These are phyloP conservation scores for Aspergillus asperescens DNA, from an alignment of 495 filamentous ascomycete species.

Conservation along the genomic window DNA sequence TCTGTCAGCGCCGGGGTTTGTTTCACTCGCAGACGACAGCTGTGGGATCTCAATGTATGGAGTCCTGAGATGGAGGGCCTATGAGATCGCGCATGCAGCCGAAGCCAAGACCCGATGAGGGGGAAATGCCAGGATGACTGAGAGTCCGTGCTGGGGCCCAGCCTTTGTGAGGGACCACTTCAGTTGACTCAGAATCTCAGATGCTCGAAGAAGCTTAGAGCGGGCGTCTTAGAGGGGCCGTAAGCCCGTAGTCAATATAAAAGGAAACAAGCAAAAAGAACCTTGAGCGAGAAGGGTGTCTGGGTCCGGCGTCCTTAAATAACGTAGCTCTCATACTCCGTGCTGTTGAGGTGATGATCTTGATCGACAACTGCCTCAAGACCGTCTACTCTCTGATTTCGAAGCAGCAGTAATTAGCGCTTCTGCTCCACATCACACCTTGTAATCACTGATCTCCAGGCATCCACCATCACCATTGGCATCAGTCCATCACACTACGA, in stretches of 20 bases:
- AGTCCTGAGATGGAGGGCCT: slow-evolving; percentile 1
- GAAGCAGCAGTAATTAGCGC: no score
- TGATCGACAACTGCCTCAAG: background rate
- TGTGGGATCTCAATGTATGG: slow-evolving; percentile 12
- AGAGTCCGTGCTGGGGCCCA: slow-evolving; percentile 15
- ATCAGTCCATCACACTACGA: background rate
- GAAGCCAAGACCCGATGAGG: slow-evolving; percentile 15
- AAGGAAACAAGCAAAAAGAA: slow-evolving; percentile 1
- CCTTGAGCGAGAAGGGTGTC: background rate
- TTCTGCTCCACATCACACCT: background rate
- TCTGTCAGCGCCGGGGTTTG: slow-evolving; percentile 6
- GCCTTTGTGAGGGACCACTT: slow-evolving; percentile 5
- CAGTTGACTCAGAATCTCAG: slow-evolving; percentile 2
- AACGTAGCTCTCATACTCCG: no score
- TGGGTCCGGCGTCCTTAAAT: no score
- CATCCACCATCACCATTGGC: slow-evolving; percentile 3
- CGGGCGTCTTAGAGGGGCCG: background rate
- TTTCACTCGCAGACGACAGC: background rate
- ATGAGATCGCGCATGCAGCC: slow-evolving; percentile 9
- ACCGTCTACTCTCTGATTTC: background rate
- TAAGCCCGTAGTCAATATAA: background rate
- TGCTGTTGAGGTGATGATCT: background rate
- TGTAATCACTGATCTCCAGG: slow-evolving; percentile 6
- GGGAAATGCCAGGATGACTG: slow-evolving; percentile 9
- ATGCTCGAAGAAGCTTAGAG: slow-evolving; percentile 9